A percentile compares a stretch with the other conserved stretches of the same genome.
Evolutionary conservation across 129 eudicot genomes (phyloP).

Genomic region (Centrapalus pauciflorus): DNA sequence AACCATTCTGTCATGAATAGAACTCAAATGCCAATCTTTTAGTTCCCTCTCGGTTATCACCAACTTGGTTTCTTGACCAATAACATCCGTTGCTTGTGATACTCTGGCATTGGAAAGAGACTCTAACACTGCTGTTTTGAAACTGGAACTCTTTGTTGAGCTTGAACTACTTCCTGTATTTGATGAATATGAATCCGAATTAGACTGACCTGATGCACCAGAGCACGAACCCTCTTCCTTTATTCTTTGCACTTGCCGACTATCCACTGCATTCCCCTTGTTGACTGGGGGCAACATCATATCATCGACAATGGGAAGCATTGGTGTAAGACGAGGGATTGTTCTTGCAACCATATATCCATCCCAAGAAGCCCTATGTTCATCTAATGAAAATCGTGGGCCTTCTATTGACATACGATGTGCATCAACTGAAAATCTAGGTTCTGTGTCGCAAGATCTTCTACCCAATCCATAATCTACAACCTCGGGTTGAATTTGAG

Average conservation of each 20-base stretch:
- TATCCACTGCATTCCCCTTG: constrained; percentile 28
- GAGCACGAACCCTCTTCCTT: constrained; percentile 56
- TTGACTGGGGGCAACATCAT: constrained; percentile 38
- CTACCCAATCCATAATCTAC: constrained; percentile 44
- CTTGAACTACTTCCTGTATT: constrained; percentile 65
- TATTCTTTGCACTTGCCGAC: constrained; percentile 42
- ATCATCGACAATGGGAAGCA: constrained; percentile 72
- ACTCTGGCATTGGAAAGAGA: too few species aligned
- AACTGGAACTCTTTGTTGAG: constrained; percentile 52
- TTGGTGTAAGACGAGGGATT: constrained; percentile 68
- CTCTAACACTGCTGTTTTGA: constrained; percentile 30
- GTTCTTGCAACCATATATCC: constrained; percentile 84
- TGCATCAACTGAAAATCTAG: constrained; percentile 63
- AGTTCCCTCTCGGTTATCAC: constrained; percentile 80
- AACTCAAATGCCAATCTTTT: constrained; percentile 68
- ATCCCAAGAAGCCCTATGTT: constrained; percentile 97
- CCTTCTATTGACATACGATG: constrained; percentile 50
- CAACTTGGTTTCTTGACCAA: constrained; percentile 44
- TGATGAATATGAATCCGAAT: constrained; percentile 57
- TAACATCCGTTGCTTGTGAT: constrained; percentile 36
- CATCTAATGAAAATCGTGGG: constrained; percentile 49
- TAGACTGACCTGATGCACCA: constrained; percentile 50
- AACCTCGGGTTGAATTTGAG: constrained; percentile 34
- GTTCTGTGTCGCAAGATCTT: constrained; percentile 69
- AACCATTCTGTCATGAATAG: constrained; percentile 32